Conservation (phyloP, 805 yeast species). For the Candida silvicultrix region DNA sequence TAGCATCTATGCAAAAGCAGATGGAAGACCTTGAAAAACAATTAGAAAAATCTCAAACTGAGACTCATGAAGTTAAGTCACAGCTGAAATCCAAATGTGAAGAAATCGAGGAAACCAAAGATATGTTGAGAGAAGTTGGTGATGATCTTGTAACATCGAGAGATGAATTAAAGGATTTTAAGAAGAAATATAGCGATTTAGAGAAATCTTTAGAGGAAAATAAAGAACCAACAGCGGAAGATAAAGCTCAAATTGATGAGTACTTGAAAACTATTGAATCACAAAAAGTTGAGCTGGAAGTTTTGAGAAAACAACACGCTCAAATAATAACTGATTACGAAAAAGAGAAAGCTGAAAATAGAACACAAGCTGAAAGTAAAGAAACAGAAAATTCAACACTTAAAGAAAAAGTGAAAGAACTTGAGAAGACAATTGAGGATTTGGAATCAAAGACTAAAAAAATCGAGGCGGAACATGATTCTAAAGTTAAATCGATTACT, state of each 20-base stretch:
- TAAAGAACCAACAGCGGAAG: constrained; percentile 4
- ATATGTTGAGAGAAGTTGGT: constrained; percentile 72
- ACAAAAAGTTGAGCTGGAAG: constrained; percentile 20
- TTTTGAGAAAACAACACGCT: constrained; percentile 29
- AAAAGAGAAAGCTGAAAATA: constrained; percentile 14
- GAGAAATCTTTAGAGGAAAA: constrained; percentile 8
- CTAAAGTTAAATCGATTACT: constrained; percentile 1
- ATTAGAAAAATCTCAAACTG: constrained; percentile 9
- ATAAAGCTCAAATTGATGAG: constrained; percentile 9
- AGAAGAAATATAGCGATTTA: constrained; percentile 8
- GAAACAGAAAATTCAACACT: constrained; percentile 16
- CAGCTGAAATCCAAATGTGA: constrained; percentile 39
- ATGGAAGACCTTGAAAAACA: constrained; percentile 10
- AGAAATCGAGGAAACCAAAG: constrained; percentile 66
- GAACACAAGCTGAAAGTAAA: constrained; percentile 8
- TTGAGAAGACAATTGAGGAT: constrained; percentile 1
- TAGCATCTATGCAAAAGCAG: background rate
- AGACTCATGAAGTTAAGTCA: background rate
- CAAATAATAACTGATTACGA: constrained; percentile 23
- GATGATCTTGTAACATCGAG: constrained; percentile 70
- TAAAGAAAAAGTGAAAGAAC: constrained; percentile 3
- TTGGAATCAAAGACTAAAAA: background rate
- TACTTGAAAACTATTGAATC: constrained; percentile 11
- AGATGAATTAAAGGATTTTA: constrained; percentile 43
- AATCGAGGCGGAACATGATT: constrained; percentile 1